phyloP scores from a whole-genome alignment of 225 moss, liverwort and hornwort species.

The Polytrichum commune region DNA sequence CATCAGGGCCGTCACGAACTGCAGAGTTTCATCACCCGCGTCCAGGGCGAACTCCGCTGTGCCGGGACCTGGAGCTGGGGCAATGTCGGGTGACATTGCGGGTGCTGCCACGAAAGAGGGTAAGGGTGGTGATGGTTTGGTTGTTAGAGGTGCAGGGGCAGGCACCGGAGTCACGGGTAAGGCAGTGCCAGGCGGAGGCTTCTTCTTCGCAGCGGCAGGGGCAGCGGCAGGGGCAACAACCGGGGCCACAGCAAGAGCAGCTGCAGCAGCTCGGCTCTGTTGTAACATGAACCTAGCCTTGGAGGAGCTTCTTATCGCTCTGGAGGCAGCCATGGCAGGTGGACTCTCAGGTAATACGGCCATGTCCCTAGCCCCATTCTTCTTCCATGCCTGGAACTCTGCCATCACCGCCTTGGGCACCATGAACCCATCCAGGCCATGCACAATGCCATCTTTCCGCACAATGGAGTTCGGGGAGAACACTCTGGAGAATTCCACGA shows the following conservation, averaged over 20 bases:
- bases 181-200: neutral
- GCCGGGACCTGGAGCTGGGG: constrained; percentile 66
- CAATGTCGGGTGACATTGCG: constrained; percentile 26
- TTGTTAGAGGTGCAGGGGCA: neutral
- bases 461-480: constrained; percentile 79
- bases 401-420: constrained; percentile 43
- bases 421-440: constrained; percentile 73
- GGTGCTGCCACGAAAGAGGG: constrained; percentile 21
- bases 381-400: constrained; percentile 51
- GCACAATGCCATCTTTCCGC: constrained; percentile 76
- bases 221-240: neutral
- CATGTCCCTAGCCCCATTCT: constrained; percentile 12
- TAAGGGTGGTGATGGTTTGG: neutral
- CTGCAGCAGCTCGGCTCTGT: neutral
- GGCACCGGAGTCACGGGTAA: constrained; percentile 2
- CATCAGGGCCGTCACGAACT: constrained; percentile 56
- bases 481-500: constrained; percentile 49
- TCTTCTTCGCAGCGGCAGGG: neutral
- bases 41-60: constrained; percentile 28
- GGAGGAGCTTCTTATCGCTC: neutral
- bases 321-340: constrained; percentile 14
- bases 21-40: constrained; percentile 53
- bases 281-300: constrained; percentile 27
- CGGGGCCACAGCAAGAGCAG: too few species aligned
- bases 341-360: constrained; percentile 49